These are phyloP conservation scores for Laburnicola sp. DNA, from an alignment of 2,329 filamentous ascomycete species.

Conservation along the genomic window DNA sequence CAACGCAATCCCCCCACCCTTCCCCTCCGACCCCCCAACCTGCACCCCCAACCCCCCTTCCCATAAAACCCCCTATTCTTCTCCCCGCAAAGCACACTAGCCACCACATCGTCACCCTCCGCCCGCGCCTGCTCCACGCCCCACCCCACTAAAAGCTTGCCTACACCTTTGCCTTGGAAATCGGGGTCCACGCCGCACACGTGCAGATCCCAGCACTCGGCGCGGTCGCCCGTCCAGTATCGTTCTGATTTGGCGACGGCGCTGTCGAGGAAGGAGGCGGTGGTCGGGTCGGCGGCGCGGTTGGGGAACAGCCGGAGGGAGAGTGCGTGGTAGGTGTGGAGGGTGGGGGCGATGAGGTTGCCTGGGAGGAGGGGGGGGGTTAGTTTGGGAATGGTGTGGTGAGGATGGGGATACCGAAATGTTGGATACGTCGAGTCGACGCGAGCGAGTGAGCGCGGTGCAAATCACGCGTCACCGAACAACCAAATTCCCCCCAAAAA, in stretches of 20 bases:
- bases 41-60: slow-evolving; percentile 25
- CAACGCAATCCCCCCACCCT: slow-evolving; percentile 28
- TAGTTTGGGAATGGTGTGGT: not conserved
- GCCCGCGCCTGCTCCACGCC: slow-evolving; percentile 40
- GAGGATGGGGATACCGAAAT: not conserved
- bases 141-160: slow-evolving; percentile 44
- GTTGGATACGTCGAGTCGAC: no score
- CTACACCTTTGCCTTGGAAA: slow-evolving; percentile 43
- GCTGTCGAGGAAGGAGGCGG: slow-evolving; percentile 21
- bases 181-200: slow-evolving; percentile 40
- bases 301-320: slow-evolving; percentile 28
- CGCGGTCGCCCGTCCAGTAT: slow-evolving; percentile 30
- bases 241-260: slow-evolving; percentile 25
- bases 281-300: slow-evolving; percentile 30
- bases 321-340: slow-evolving; percentile 17
- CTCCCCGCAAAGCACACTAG: slow-evolving; percentile 34
- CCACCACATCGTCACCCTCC: slow-evolving; percentile 28
- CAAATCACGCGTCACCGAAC: no score
- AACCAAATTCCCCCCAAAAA: no score
- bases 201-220: slow-evolving; percentile 34
- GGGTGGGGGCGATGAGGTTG: slow-evolving; percentile 21
- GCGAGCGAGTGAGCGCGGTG: no score
- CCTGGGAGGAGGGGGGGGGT: slow-evolving; percentile 13
- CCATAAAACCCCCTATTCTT: slow-evolving; percentile 35
- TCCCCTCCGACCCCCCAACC: slow-evolving; percentile 10